Percentiles rank a stretch among this genome's conserved stretches.
Conservation (phyloP, 176 grass and related monocot species). For the Zizania latifolia region DNA sequence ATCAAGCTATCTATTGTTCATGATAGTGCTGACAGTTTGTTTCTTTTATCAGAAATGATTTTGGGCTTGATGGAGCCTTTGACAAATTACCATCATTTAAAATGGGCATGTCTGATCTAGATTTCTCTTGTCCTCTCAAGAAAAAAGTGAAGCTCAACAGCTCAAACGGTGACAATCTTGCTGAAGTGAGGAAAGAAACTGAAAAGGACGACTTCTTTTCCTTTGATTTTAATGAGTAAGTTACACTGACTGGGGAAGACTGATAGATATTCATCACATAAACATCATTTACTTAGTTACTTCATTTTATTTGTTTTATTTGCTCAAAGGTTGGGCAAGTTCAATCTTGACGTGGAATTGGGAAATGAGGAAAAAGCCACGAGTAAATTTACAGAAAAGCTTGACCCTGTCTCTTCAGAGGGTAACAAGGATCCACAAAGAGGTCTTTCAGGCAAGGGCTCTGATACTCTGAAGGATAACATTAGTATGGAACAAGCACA, state of each 20-base stretch:
- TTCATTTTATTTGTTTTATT: slow-evolving; percentile 39
- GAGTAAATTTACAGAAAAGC: slow-evolving; percentile 28
- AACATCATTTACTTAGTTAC: slow-evolving; percentile 14
- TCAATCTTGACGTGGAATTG: slow-evolving; percentile 60
- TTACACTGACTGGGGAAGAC: slow-evolving; percentile 23
- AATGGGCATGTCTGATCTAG: slow-evolving; percentile 83
- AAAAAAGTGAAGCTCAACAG: slow-evolving; percentile 50
- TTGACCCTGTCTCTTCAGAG: slow-evolving; percentile 17
- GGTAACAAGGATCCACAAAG: slow-evolving; percentile 39
- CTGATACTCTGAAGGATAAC: slow-evolving; percentile 29
- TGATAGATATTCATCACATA: background rate
- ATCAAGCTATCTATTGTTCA: slow-evolving; percentile 1
- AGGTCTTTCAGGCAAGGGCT: slow-evolving; percentile 34
- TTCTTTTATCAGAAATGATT: slow-evolving; percentile 73
- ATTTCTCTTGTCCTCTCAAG: slow-evolving; percentile 76
- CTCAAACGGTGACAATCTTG: slow-evolving; percentile 49
- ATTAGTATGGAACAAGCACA: slow-evolving; percentile 36
- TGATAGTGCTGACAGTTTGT: slow-evolving; percentile 18
- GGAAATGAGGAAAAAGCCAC: slow-evolving; percentile 41
- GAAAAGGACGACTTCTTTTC: slow-evolving; percentile 72
- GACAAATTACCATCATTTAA: slow-evolving; percentile 75
- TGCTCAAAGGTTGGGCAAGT: slow-evolving; percentile 68
- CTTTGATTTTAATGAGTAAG: slow-evolving; percentile 96
- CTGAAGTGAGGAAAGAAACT: slow-evolving; percentile 49
- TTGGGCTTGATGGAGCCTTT: slow-evolving; percentile 79